phyloP scores from a whole-genome alignment of 1,284 basidiomycete genomes.

The Meira nashicola region DNA sequence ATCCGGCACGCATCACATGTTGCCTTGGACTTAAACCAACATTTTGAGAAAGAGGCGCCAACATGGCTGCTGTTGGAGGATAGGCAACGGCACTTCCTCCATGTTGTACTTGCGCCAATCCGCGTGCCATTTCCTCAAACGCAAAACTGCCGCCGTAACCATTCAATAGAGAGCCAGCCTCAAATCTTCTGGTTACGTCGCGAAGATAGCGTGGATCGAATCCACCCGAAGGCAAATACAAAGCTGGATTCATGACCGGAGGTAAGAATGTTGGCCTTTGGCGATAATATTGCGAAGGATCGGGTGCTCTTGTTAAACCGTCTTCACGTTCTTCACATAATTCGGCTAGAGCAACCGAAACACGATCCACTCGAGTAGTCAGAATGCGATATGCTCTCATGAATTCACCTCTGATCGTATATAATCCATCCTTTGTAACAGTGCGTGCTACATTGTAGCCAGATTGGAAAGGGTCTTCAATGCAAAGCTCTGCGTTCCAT shows the following conservation, averaged over 20 bases:
- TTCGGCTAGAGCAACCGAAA: conserved; percentile 40
- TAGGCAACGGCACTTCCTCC: conserved; percentile 22
- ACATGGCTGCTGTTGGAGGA: conserved; percentile 44
- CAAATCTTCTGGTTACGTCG: conserved; percentile 4
- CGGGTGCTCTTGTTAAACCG: conserved; percentile 44
- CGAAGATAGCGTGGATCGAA: conserved; percentile 5
- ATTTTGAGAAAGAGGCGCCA: conserved; percentile 44
- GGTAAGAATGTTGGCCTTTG: not conserved
- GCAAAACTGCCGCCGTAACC: conserved; percentile 44
- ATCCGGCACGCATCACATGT: not conserved
- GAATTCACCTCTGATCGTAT: conserved; percentile 95
- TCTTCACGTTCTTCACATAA: conserved; percentile 51
- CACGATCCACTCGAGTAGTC: conserved; percentile 32
- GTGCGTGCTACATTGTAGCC: conserved; percentile 94
- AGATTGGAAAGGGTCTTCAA: conserved; percentile 83
- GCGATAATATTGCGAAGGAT: conserved; percentile 23
- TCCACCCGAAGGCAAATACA: not conserved
- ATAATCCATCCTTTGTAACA: conserved; percentile 91
- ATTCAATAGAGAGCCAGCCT: conserved; percentile 1
- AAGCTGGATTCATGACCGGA: not conserved
- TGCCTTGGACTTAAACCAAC: conserved; percentile 33
- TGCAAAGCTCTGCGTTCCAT: conserved; percentile 75
- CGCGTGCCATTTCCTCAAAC: conserved; percentile 49
- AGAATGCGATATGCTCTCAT: conserved; percentile 78
- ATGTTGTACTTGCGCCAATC: conserved; percentile 29